These are phyloP conservation scores for Diaporthe vaccinii DNA, from an alignment of 2,329 filamentous ascomycete species.

Conservation along the genomic window DNA sequence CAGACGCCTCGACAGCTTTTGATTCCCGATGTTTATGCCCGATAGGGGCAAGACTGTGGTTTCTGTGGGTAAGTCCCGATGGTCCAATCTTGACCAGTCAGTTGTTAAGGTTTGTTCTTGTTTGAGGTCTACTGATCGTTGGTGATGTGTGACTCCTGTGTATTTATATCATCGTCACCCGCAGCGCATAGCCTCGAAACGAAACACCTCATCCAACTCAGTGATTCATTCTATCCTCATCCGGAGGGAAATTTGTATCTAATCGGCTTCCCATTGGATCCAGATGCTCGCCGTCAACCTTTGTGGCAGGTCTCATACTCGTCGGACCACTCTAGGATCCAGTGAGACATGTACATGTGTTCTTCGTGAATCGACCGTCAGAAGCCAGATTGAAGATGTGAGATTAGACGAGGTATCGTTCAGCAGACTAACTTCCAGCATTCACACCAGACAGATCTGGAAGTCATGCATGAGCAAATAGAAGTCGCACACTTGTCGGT, in stretches of 20 bases:
- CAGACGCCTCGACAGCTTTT: background rate
- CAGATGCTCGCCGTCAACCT: background rate
- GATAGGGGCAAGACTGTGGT: background rate
- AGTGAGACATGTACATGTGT: background rate
- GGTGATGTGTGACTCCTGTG: background rate
- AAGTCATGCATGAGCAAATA: background rate
- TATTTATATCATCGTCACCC: background rate
- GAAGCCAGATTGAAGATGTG: background rate
- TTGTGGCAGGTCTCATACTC: background rate
- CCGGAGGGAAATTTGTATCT: accelerated
- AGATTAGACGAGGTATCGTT: background rate
- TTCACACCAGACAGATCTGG: background rate
- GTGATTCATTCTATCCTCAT: background rate
- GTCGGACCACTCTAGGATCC: background rate
- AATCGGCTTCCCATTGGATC: background rate
- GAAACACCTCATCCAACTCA: background rate
- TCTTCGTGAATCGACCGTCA: background rate
- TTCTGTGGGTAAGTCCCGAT: background rate
- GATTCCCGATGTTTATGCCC: background rate
- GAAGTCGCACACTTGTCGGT: too few species aligned
- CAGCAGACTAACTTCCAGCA: background rate
- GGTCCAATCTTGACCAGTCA: background rate
- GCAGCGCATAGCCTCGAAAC: background rate
- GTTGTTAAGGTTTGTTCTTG: background rate
- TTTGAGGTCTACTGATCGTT: background rate